phyloP scores from a whole-genome alignment of 495 filamentous ascomycete species.

The Halenospora varia region DNA sequence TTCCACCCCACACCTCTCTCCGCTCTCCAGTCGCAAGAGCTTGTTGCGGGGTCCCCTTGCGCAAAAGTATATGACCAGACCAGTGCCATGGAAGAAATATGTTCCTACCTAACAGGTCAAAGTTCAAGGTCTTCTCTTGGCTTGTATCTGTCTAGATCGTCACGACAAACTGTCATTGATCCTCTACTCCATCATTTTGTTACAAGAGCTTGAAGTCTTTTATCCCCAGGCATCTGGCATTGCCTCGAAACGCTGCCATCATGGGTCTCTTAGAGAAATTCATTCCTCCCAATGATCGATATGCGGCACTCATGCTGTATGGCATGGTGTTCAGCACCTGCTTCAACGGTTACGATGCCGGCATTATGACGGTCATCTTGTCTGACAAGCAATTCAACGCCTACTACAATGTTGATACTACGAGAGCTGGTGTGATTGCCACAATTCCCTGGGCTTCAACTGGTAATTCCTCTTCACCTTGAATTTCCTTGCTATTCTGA shows the following conservation, averaged over 20 bases:
- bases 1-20: neutral
- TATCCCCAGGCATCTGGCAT: too few species aligned
- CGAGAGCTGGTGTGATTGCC: conserved; percentile 31
- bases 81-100: neutral
- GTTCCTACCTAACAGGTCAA: neutral
- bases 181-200: too few species aligned
- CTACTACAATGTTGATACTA: conserved; percentile 31
- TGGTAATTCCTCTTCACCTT: conserved; percentile 11
- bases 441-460: conserved; percentile 37
- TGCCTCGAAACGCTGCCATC: too few species aligned
- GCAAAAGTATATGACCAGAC: neutral
- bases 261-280: conserved; percentile 31
- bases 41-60: neutral
- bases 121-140: neutral
- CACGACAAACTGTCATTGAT: too few species aligned
- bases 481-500: neutral
- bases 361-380: conserved; percentile 37
- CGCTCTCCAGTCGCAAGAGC: neutral
- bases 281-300: conserved; percentile 32
- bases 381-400: conserved; percentile 34
- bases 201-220: neutral
- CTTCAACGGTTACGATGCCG: conserved; percentile 39
- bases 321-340: conserved; percentile 35
- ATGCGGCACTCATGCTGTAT: conserved; percentile 23
- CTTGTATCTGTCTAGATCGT: too few species aligned